Conservation (phyloP, 2,329 filamentous ascomycete species). For the Neofusicoccum cordaticola region DNA sequence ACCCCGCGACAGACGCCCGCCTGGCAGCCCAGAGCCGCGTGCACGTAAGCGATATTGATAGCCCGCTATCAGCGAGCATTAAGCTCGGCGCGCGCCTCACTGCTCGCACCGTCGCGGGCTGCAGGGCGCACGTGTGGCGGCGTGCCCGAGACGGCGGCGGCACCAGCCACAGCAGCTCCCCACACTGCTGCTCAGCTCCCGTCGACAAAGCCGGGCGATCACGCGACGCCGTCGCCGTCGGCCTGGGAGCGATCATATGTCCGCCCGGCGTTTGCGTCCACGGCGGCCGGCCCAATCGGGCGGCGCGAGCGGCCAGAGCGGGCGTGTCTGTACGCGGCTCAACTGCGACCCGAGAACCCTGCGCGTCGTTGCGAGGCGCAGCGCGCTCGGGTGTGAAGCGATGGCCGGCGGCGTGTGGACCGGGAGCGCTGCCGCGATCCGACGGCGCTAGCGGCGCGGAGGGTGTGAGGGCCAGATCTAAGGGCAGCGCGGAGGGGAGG, state of each 20-base stretch:
- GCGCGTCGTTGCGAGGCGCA: slow-evolving; percentile 2
- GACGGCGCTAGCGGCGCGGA: slow-evolving; percentile 61
- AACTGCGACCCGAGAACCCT: slow-evolving; percentile 1
- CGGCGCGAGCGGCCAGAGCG: not conserved
- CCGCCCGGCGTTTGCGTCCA: not conserved
- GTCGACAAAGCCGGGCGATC: slow-evolving; percentile 3
- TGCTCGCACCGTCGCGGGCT: not conserved
- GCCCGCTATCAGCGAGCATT: not conserved
- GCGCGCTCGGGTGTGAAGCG: slow-evolving; percentile 5
- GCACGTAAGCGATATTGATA: not conserved
- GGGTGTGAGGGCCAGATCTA: slow-evolving; percentile 69
- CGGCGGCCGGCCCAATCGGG: not conserved
- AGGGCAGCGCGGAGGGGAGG: slow-evolving; percentile 44
- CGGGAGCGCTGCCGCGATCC: not conserved
- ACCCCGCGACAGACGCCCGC: slow-evolving; percentile 1
- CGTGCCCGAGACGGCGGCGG: not conserved
- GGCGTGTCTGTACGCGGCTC: slow-evolving; percentile 4
- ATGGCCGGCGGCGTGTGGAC: not conserved
- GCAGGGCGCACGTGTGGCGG: not conserved
- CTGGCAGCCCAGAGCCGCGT: not conserved
- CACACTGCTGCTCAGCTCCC: not conserved
- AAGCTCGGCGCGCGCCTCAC: not conserved
- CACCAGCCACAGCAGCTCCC: slow-evolving; percentile 7
- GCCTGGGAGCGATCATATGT: not conserved
- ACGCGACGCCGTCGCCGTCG: slow-evolving; percentile 1